These are phyloP conservation scores for Arachnopeziza araneosa DNA, from an alignment of 2,329 filamentous ascomycete species.

Conservation along the genomic window DNA sequence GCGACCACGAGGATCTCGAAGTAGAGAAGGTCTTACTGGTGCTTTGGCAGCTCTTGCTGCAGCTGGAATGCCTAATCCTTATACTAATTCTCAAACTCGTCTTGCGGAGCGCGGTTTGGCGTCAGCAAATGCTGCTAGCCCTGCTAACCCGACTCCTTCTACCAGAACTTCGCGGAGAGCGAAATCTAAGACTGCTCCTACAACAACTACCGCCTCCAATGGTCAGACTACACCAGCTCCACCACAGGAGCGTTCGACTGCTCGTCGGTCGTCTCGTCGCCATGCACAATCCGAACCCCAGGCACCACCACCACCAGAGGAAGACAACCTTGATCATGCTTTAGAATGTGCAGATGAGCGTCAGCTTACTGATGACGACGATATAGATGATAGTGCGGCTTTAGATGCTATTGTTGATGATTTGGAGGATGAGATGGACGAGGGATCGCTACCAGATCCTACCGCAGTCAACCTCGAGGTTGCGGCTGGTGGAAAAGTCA, in stretches of 20 bases:
- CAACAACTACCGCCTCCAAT: conserved; percentile 40
- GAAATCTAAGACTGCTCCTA: conserved; percentile 41
- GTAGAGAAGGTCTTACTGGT: conserved; percentile 56
- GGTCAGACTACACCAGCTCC: conserved; percentile 35
- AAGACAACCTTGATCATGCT: conserved; percentile 60
- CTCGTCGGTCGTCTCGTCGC: conserved; percentile 60
- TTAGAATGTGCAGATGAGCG: conserved; percentile 93
- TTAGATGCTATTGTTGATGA: conserved; percentile 88
- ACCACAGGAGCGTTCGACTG: conserved; percentile 51
- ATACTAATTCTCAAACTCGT: conserved; percentile 29
- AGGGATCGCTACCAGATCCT: conserved; percentile 70
- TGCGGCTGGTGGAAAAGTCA: conserved; percentile 79
- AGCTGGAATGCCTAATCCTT: conserved; percentile 53
- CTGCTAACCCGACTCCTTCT: conserved; percentile 35
- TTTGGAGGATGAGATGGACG: conserved; percentile 75
- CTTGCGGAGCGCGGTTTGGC: conserved; percentile 25
- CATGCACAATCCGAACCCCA: conserved; percentile 48
- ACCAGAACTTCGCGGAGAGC: conserved; percentile 26
- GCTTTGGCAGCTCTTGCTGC: conserved; percentile 74
- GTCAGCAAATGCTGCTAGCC: conserved; percentile 28
- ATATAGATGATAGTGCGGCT: conserved; percentile 58
- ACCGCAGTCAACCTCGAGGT: conserved; percentile 90
- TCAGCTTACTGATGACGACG: conserved; percentile 69
- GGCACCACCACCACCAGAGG: conserved; percentile 48
- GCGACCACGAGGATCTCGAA: conserved; percentile 57